These are phyloP conservation scores for Pontederia crassipes DNA, from an alignment of 176 grass and related monocot species.

Conservation along the genomic window DNA sequence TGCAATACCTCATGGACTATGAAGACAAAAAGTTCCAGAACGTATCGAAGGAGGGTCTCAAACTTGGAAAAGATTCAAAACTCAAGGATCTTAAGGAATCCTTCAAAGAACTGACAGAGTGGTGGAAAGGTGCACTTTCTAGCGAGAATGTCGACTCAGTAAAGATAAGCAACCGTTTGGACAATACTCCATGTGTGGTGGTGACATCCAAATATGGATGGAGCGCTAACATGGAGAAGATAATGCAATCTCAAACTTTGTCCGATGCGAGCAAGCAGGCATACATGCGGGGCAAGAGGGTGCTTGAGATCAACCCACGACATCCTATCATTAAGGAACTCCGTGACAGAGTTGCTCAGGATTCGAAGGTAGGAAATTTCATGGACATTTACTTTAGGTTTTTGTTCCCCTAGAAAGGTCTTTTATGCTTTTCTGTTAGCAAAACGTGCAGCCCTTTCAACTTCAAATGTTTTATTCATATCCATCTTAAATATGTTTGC, in stretches of 20 bases:
- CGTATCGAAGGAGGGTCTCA: slow-evolving; percentile 90
- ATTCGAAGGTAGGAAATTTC: slow-evolving; percentile 39
- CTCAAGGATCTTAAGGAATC: slow-evolving; percentile 95
- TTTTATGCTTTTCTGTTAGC: neutral
- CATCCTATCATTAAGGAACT: slow-evolving; percentile 98
- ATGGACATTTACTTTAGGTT: neutral
- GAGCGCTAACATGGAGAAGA: slow-evolving; percentile 99
- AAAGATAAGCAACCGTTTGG: slow-evolving; percentile 84
- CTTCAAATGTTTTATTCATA: neutral
- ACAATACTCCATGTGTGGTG: slow-evolving; percentile 72
- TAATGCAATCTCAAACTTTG: slow-evolving; percentile 86
- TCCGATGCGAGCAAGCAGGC: slow-evolving; percentile 81
- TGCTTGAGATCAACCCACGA: slow-evolving; percentile 88
- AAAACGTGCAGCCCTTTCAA: neutral
- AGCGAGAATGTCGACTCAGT: slow-evolving; percentile 78
- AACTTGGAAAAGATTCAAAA: slow-evolving; percentile 87
- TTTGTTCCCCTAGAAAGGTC: neutral
- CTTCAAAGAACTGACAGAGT: slow-evolving; percentile 82
- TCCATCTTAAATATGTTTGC: neutral
- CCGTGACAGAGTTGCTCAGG: slow-evolving; percentile 70
- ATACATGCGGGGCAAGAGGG: slow-evolving; percentile 82
- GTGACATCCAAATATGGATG: slow-evolving; percentile 84
- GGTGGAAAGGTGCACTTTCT: slow-evolving; percentile 84
- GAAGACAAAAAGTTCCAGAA: slow-evolving; percentile 99
- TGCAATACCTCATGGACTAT: slow-evolving; percentile 99